Evolutionary conservation across 768 basidiomycete species (phyloP).

Genomic region (Rhodotorula taiwanensis): DNA sequence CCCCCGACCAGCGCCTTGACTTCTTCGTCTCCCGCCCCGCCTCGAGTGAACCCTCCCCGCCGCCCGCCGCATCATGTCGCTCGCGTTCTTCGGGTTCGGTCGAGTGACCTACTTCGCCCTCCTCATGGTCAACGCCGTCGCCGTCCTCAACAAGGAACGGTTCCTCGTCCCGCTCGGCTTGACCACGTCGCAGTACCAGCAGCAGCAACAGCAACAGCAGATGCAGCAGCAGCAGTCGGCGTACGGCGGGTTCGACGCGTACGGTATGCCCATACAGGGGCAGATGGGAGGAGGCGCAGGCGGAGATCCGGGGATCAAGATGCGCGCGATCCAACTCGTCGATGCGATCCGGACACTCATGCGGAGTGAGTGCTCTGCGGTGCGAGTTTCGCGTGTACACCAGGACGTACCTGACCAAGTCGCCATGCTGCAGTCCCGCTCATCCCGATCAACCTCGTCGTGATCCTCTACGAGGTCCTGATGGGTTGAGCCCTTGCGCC

Average conservation of each 20-base stretch:
- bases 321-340: constrained; percentile 81
- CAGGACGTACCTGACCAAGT: constrained; percentile 3
- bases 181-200: constrained; percentile 11
- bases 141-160: constrained; percentile 89
- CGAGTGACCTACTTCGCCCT: constrained; percentile 72
- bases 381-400: too few relatives aligned
- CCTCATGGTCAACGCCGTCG: constrained; percentile 87
- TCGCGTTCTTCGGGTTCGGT: constrained; percentile 44
- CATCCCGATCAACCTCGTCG: constrained; percentile 74
- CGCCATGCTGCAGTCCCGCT: constrained; percentile 65
- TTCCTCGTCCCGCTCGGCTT: constrained; percentile 60
- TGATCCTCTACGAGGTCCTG: constrained; percentile 69
- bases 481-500: constrained; percentile 23
- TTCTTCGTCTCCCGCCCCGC: too few relatives aligned
- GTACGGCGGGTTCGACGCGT: constrained; percentile 18
- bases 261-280: constrained; percentile 14
- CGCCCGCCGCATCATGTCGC: constrained; percentile 1
- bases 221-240: background rate
- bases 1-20: too few relatives aligned
- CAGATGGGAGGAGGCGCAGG: background rate
- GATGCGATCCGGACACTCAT: constrained; percentile 91
- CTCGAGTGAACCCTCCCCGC: too few relatives aligned
- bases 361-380: constrained; percentile 95
- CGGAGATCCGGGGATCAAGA: constrained; percentile 58
- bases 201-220: constrained; percentile 10